Base-by-base conservation (phyloP, 2,329 filamentous ascomycete species). In the Trichoderma endophyticum region DNA sequence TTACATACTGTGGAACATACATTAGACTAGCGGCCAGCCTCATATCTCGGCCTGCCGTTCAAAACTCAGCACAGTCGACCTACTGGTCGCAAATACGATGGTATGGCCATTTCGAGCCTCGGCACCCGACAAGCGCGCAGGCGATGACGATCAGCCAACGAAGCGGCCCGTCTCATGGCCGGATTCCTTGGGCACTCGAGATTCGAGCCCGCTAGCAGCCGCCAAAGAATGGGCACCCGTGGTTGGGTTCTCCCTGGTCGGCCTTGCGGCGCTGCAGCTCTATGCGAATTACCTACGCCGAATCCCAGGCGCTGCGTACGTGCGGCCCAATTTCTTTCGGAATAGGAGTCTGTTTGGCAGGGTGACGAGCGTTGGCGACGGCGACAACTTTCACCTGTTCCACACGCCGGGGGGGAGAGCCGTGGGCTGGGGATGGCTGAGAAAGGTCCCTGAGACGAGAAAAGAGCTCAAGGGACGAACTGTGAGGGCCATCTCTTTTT, bases 321-420 rank as follows among this genome's bases (percentile, higher is more conserved):
- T 99, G 76, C 89, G 90, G 62, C 92, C 93, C 2, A 84, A 86
- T 12, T 92, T 91, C 79, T 95, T 95, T 79, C 89, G 93, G 60
- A 90, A 86, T 73, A 88, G 93, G 76, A 95, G 89, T 76, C 79
- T 99, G 56, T 92, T 95, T 76, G 96, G 96, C 15, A 88, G 88
- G 73, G 96, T 98, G 56, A 98, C 95, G 14, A 94, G 93, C 76
- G 96, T 99, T 28, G 96, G 97, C 56, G 96, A 99, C 86, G 97
- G 94, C 4, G 96, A 99, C 82, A 95, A 95, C 79, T 98, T 99
- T 81, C 92, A 96, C 76, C 81, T 99, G 62, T 99, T 92, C 80
- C 96, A 99, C 81, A 98, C 94, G 0, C 96, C 96, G 0, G 95
- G 95, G n/a, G 96, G 96, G 12, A 87, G 90, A 75, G 81, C 95